Conservation (phyloP, 352 stramenopile genomes). For the Sclerospora graminicola region DNA sequence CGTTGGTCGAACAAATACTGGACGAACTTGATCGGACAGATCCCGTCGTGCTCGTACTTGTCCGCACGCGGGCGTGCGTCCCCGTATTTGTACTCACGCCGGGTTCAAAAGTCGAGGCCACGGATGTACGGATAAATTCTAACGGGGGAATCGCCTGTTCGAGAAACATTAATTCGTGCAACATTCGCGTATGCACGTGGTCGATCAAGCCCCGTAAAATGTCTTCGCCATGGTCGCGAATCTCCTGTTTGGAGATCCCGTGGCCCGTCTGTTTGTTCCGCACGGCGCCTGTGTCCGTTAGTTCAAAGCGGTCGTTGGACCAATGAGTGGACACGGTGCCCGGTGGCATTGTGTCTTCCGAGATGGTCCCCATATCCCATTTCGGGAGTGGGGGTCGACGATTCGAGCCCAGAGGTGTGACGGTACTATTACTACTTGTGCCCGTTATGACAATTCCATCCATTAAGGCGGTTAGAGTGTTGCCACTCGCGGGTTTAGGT, state of each 20-base stretch:
- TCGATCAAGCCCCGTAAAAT: constrained; percentile 60
- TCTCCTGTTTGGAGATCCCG: constrained; percentile 63
- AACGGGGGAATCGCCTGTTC: constrained; percentile 71
- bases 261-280: constrained; percentile 29
- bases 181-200: constrained; percentile 68
- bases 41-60: constrained; percentile 10
- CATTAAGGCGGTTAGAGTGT: constrained; percentile 29
- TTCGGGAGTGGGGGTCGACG: constrained; percentile 18
- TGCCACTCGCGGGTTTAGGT: neutral
- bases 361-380: constrained; percentile 76
- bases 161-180: constrained; percentile 69
- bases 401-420: neutral
- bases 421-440: neutral
- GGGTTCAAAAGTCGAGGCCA: constrained; percentile 37
- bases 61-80: neutral
- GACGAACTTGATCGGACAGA: constrained; percentile 61
- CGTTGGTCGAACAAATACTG: constrained; percentile 72
- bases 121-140: constrained; percentile 41
- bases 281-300: constrained; percentile 49
- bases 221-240: constrained; percentile 56
- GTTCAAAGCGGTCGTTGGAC: constrained; percentile 45
- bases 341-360: constrained; percentile 40
- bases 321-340: constrained; percentile 33
- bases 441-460: constrained; percentile 28
- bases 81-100: constrained; percentile 12